Conservation (phyloP, 495 filamentous ascomycete species). For the Tuber indicum region DNA sequence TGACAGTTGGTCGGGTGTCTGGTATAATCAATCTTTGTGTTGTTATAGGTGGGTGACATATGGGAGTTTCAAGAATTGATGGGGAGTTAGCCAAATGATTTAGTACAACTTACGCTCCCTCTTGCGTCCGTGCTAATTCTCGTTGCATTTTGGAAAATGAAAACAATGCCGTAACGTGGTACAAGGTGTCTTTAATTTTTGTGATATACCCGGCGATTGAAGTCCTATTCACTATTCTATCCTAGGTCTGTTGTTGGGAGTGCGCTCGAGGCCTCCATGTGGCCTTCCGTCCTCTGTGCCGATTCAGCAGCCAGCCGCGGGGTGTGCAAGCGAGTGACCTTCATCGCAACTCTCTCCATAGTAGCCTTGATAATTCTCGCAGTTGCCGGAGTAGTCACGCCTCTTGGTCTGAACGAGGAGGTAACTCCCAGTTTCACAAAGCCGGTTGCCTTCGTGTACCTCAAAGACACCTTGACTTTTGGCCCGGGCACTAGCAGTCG, state of each 20-base stretch:
- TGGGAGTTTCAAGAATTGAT: not conserved
- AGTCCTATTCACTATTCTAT: not conserved
- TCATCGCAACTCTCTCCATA: not conserved
- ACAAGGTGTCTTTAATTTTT: not conserved
- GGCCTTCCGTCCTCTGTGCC: not conserved
- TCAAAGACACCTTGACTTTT: conserved; percentile 24
- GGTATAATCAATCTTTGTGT: not conserved
- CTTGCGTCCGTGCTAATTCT: not conserved
- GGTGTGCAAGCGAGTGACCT: not conserved
- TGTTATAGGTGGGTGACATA: not conserved
- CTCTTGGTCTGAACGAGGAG: conserved; percentile 41
- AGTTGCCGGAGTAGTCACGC: conserved; percentile 40
- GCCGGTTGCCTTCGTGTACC: conserved; percentile 33
- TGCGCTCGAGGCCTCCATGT: not conserved
- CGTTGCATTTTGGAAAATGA: conserved; percentile 2
- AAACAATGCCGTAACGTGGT: conserved; percentile 3
- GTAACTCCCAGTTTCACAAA: conserved; percentile 12
- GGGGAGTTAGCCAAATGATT: not conserved
- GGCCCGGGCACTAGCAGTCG: conserved; percentile 26
- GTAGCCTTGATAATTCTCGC: conserved; percentile 20
- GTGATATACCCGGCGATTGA: not conserved
- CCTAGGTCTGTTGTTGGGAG: not conserved
- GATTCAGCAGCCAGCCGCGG: not conserved
- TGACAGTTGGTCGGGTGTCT: not conserved
- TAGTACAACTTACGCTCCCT: not conserved